These are phyloP conservation scores for Truncatella angustata DNA, from an alignment of 2,329 filamentous ascomycete genomes.

Conservation along the genomic window DNA sequence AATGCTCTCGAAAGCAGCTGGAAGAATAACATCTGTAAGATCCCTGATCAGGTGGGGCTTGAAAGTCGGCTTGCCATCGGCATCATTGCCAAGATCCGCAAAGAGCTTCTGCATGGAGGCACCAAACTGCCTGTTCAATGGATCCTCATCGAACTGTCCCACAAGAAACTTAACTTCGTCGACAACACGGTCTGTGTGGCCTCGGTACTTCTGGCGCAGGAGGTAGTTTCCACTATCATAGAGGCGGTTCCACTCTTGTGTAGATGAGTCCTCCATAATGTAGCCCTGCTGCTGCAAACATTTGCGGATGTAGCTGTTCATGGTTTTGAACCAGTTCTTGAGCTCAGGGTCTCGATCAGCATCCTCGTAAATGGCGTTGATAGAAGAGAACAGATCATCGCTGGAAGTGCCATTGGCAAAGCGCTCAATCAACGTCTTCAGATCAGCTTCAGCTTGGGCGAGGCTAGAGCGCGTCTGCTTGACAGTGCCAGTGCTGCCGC, in stretches of 20 bases:
- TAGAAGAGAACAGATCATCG: conserved; percentile 79
- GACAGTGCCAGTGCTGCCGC: conserved; percentile 65
- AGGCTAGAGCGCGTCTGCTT: conserved; percentile 72
- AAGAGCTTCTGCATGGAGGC: conserved; percentile 80
- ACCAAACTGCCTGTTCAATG: conserved; percentile 80
- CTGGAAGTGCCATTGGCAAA: conserved; percentile 93
- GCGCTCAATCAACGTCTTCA: conserved; percentile 86
- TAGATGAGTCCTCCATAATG: conserved; percentile 79
- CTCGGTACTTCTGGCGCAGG: conserved; percentile 82
- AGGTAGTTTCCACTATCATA: conserved; percentile 85
- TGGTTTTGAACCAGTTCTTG: conserved; percentile 80
- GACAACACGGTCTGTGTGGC: conserved; percentile 80
- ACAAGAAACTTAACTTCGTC: conserved; percentile 89
- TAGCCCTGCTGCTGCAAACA: conserved; percentile 88
- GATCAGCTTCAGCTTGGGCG: conserved; percentile 71
- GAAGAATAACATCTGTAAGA: conserved; percentile 80
- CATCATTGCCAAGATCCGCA: conserved; percentile 80
- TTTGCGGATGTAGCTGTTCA: conserved; percentile 76
- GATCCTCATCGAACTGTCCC: conserved; percentile 85
- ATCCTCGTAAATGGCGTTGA: conserved; percentile 82
- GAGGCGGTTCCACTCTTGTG: conserved; percentile 76
- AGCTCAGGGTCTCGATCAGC: conserved; percentile 85
- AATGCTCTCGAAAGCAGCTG: conserved; percentile 76
- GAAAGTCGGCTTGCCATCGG: conserved; percentile 80
- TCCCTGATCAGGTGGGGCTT: conserved; percentile 94